Evolutionary conservation across 1,284 basidiomycete genomes (phyloP).

Genomic region (Ganoderma sinense): DNA sequence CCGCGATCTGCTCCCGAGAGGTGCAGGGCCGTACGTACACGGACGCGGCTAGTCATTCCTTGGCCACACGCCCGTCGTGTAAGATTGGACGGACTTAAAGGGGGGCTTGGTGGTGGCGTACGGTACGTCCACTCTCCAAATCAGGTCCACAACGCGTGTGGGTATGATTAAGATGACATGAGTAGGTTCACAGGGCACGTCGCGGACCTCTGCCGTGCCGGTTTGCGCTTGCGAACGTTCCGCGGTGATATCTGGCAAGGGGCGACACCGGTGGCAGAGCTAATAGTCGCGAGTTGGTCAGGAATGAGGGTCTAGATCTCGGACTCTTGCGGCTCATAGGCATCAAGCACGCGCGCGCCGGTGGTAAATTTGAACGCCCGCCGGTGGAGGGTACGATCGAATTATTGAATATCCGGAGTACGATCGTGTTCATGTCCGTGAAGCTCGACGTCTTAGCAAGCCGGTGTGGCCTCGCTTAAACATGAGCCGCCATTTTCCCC

Average conservation of each 20-base stretch:
- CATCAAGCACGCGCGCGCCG: background rate
- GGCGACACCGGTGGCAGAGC: background rate
- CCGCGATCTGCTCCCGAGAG: background rate
- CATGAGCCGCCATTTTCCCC: background rate
- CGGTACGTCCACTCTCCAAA: background rate
- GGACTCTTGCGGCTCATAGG: background rate
- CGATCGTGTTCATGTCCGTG: background rate
- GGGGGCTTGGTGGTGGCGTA: background rate
- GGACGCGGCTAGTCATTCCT: background rate
- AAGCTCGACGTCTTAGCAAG: background rate
- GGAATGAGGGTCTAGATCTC: no score
- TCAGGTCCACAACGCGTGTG: background rate
- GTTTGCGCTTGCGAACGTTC: constrained; percentile 11
- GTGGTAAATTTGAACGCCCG: background rate
- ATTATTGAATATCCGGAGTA: background rate
- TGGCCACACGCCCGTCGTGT: background rate
- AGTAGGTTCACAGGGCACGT: background rate
- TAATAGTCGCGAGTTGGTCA: background rate
- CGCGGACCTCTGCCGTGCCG: constrained; percentile 16
- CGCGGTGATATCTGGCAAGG: background rate
- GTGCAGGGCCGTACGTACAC: background rate
- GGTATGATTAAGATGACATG: background rate
- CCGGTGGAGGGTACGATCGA: background rate
- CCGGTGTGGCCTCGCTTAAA: background rate
- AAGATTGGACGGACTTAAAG: background rate